A percentile compares a stretch with the other conserved stretches of the same genome.
phyloP scores from a whole-genome alignment of 371 early-diverging fungal genomes.

The Fennellomyces sp. region DNA sequence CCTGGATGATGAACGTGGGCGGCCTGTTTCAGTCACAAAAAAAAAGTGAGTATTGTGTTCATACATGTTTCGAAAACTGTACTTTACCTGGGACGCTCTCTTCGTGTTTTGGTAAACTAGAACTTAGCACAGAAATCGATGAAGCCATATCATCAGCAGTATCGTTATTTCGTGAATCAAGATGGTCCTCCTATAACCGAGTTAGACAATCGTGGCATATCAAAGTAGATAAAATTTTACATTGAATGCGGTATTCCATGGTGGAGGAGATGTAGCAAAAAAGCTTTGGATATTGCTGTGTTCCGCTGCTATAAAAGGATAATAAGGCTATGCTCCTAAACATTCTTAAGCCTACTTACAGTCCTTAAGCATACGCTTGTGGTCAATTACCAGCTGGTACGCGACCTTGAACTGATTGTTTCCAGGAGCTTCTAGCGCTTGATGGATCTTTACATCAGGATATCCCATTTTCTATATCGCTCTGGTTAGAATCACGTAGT shows the following conservation, averaged over 20 bases:
- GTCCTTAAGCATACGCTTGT: conserved; percentile 73
- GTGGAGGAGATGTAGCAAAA: conserved; percentile 67
- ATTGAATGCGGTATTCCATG: conserved; percentile 59
- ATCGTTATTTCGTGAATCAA: conserved; percentile 10
- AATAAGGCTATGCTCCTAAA: background rate
- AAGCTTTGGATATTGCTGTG: conserved; percentile 64
- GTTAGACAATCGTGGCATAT: too few relatives aligned
- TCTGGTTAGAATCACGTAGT: too few relatives aligned
- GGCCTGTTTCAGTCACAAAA: conserved; percentile 3
- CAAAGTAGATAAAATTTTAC: conserved; percentile 31
- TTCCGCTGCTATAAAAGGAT: conserved; percentile 19
- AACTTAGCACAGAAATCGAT: conserved; percentile 66
- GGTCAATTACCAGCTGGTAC: conserved; percentile 90
- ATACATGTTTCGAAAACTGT: background rate
- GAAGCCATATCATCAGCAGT: conserved; percentile 46
- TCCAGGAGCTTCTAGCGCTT: conserved; percentile 73
- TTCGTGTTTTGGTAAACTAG: conserved; percentile 63
- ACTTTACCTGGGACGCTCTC: conserved; percentile 13
- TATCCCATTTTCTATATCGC: conserved; percentile 81
- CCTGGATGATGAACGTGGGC: conserved; percentile 24
- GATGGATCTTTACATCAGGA: conserved; percentile 64
- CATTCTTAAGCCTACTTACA: too few relatives aligned
- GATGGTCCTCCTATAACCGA: conserved; percentile 2
- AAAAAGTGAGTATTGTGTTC: background rate
- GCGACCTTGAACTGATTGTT: conserved; percentile 95